Evolutionary conservation across 129 eudicot species (phyloP).

Genomic region (Daucus carota): DH1_v3.0 NC_030382.2:31727501-31728000

Average conservation of each 20-base stretch:
- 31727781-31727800: neutral
- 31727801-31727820: neutral
- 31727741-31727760: neutral
- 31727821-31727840: neutral
- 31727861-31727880: neutral
- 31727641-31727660: neutral
- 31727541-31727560: constrained; percentile 36
- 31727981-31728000: neutral
- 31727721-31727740: neutral
- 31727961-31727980: neutral
- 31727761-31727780: neutral
- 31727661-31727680: neutral
- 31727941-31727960: neutral
- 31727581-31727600: neutral
- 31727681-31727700: neutral
- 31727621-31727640: neutral
- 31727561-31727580: neutral
- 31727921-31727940: neutral
- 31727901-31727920: neutral
- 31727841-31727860: neutral
- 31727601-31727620: neutral
- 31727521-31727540: constrained; percentile 28
- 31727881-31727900: neutral
- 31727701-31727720: neutral
- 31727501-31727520: constrained; percentile 53